Base-by-base conservation (phyloP, 441 rosid genomes). In the Pelargonium citronellum region DNA sequence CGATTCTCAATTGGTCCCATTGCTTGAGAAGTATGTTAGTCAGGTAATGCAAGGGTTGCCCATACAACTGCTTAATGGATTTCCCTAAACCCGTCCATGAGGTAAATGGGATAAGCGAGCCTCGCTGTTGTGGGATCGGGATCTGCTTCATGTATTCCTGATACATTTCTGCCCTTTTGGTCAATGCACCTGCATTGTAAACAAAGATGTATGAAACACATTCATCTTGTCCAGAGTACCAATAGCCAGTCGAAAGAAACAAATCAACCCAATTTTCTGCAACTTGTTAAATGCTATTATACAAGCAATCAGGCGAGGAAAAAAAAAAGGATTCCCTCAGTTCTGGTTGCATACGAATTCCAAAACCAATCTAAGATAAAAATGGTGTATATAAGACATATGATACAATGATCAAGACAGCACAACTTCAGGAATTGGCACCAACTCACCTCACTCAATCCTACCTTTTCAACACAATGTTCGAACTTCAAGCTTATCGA, bases 21-120 rank as follows among this genome's bases (percentile, higher is more conserved):
- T 76, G 85, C 66, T 77, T 87, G 62, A 92, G 81, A 16, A 78
- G 86, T 67, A 80, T 68, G 72, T 92, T 92, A 16, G 98, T 90
- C 44, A 86, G 87, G 84, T 87, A 95, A 86, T 92, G 99, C 78
- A 95, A 75, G 24, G 97, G 98, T 49, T 95, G 99, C 67, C 80
- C 80, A 47, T 92, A 92, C 20, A 92, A 74, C 67, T 80, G 77
- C 78, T 95, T 91, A 62, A 95, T 70, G 10, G 97, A 91, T 8
- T 68, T 81, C 71, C 95, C 88, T 72, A 95, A 76, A 53, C 88
- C 97, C 77, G 79, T 69, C 99, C 97, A 92, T 0, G 91, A 75
- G 20, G 80, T 74, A 70, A 82, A 95, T 5, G 97, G 98, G 69
- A 95, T 85, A 47, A 88, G 47, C 5, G 97, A 90, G 53, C 92